A percentile compares a stretch with the other conserved stretches of the same genome.
Evolutionary conservation across 164 flowering plant species (phyloP).

Genomic region (Chimonanthus salicifolius): DNA sequence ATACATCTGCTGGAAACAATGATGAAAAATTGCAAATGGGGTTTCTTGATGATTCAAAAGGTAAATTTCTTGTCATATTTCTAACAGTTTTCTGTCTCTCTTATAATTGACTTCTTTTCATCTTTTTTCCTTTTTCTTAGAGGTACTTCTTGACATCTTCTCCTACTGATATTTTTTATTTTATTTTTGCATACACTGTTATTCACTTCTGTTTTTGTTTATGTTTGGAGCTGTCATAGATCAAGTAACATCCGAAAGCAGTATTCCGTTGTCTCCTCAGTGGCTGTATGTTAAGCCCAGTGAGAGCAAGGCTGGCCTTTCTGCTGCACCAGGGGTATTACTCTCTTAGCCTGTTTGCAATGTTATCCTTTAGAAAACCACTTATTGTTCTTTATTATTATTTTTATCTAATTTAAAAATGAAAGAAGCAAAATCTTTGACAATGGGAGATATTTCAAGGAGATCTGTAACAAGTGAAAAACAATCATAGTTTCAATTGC

Average conservation of each 20-base stretch:
- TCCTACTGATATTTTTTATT: neutral
- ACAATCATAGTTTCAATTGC: neutral
- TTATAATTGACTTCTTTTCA: neutral
- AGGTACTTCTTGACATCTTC: neutral
- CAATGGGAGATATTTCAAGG: neutral
- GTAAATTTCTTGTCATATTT: neutral
- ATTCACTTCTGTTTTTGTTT: neutral
- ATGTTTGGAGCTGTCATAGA: slow-evolving; percentile 36
- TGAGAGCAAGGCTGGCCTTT: slow-evolving; percentile 44
- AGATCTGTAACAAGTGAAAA: neutral
- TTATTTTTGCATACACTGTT: neutral
- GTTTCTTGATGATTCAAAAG: slow-evolving; percentile 42
- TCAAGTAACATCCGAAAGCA: slow-evolving; percentile 58
- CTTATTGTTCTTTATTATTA: too few relatives aligned
- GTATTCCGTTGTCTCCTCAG: slow-evolving; percentile 86
- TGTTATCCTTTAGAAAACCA: neutral
- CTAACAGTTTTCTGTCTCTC: neutral
- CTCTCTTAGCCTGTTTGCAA: neutral
- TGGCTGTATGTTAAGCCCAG: slow-evolving; percentile 85
- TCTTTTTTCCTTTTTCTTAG: neutral
- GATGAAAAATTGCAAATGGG: slow-evolving; percentile 43
- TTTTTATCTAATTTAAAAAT: too few relatives aligned
- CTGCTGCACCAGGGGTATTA: slow-evolving; percentile 21
- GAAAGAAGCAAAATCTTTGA: neutral
- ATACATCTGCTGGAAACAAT: slow-evolving; percentile 35